phyloP scores from a whole-genome alignment of 2,329 filamentous ascomycete species.

The Aspergillus sp. region DNA sequence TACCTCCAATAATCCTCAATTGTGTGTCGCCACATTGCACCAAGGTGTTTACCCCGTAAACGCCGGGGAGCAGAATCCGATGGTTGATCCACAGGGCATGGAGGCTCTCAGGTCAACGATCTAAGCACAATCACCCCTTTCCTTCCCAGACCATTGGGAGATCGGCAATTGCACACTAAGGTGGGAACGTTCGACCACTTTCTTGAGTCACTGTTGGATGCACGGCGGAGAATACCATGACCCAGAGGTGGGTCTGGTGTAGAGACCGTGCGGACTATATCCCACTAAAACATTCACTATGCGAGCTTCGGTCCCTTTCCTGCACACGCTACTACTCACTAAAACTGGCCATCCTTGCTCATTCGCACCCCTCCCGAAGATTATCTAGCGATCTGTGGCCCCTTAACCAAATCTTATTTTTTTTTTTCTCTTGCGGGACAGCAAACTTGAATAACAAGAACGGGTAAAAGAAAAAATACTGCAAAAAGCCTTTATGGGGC shows the following conservation, averaged over 20 bases:
- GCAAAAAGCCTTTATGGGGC: conserved; percentile 2
- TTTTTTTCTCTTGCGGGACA: background rate
- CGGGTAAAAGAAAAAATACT: background rate
- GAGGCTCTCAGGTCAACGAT: conserved; percentile 1
- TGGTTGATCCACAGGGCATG: background rate
- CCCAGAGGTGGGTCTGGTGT: background rate
- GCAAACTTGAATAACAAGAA: background rate
- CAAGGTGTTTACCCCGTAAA: background rate
- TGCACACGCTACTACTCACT: conserved; percentile 1
- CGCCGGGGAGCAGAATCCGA: background rate
- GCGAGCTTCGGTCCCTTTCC: conserved; percentile 2
- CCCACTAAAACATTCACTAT: conserved; percentile 1
- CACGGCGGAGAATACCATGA: background rate
- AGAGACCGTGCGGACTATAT: conserved; percentile 4
- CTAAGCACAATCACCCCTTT: background rate
- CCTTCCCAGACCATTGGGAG: conserved; percentile 1
- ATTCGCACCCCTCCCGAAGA: background rate
- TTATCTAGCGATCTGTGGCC: conserved; percentile 3
- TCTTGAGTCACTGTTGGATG: background rate
- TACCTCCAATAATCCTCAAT: background rate
- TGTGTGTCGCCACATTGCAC: background rate
- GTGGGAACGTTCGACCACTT: background rate
- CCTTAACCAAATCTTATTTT: conserved; percentile 5
- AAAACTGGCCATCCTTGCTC: background rate
- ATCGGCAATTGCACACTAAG: background rate